Percentiles rank a stretch among this genome's conserved stretches.
phyloP scores from a whole-genome alignment of 306 rosid genomes.

The Coriaria nepalensis region DNA sequence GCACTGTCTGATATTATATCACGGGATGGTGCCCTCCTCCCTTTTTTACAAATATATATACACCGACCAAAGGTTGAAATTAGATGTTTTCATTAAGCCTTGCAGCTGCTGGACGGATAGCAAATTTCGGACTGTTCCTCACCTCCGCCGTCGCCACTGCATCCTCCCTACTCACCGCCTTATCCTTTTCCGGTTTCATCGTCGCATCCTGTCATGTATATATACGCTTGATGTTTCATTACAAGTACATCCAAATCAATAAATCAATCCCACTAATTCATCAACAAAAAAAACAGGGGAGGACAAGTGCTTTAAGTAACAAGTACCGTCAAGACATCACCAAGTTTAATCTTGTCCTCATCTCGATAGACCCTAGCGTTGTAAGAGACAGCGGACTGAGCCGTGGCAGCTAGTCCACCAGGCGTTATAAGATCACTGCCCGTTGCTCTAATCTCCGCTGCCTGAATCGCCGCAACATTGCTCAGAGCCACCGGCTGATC shows the following conservation, averaged over 20 bases:
- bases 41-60: too few species aligned
- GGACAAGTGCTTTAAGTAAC: too few species aligned
- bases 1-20: too few species aligned
- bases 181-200: slow-evolving; percentile 33
- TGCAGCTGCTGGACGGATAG: slow-evolving; percentile 41
- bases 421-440: slow-evolving; percentile 33
- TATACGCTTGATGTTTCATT: background rate
- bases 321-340: slow-evolving; percentile 28
- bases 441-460: slow-evolving; percentile 56
- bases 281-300: too few species aligned
- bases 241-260: background rate
- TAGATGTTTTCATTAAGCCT: slow-evolving; percentile 38
- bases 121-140: slow-evolving; percentile 31
- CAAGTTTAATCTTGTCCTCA: slow-evolving; percentile 43
- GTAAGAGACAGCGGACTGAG: slow-evolving; percentile 46
- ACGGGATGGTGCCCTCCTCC: too few species aligned
- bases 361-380: slow-evolving; percentile 24
- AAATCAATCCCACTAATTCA: too few species aligned
- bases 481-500: slow-evolving; percentile 43
- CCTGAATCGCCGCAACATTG: slow-evolving; percentile 58
- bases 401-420: slow-evolving; percentile 39
- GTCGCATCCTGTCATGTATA: slow-evolving; percentile 32
- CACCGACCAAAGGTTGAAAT: background rate
- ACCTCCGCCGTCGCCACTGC: slow-evolving; percentile 51
- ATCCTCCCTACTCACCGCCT: slow-evolving; percentile 38